phyloP scores from a whole-genome alignment of 352 stramenopile genomes.

The Phytophthora uliginosa region DNA sequence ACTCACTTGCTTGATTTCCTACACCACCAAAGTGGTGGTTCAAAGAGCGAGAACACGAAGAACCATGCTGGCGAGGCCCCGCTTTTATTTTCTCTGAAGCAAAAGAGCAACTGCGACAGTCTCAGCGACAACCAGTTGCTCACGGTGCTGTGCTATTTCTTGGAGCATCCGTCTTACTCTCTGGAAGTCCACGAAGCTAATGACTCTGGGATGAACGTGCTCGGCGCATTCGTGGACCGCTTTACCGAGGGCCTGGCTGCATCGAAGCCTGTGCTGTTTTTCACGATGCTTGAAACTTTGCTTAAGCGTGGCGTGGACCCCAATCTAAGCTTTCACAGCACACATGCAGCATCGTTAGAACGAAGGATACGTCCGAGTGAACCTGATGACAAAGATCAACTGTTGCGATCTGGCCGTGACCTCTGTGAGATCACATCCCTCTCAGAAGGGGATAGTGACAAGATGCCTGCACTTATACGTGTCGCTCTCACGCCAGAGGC shows the following conservation, averaged over 20 bases:
- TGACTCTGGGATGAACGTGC: conserved; percentile 51
- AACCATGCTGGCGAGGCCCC: conserved; percentile 63
- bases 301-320: conserved; percentile 66
- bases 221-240: conserved; percentile 65
- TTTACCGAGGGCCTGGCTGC: conserved; percentile 47
- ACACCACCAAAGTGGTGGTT: conserved; percentile 55
- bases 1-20: conserved; percentile 79
- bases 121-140: conserved; percentile 37
- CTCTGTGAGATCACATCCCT: conserved; percentile 54
- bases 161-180: conserved; percentile 43
- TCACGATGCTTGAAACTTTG: conserved; percentile 58
- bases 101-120: conserved; percentile 34
- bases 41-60: conserved; percentile 45
- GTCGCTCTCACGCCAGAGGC: conserved; percentile 46
- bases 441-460: conserved; percentile 29
- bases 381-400: conserved; percentile 14
- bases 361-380: conserved; percentile 3
- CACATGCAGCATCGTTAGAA: conserved; percentile 15
- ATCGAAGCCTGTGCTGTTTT: conserved; percentile 31
- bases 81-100: conserved; percentile 67
- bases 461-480: conserved; percentile 59
- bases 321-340: conserved; percentile 56
- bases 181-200: conserved; percentile 53
- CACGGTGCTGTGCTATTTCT: conserved; percentile 59
- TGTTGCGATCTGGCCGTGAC: conserved; percentile 35